A percentile compares a stretch with the other conserved stretches of the same genome.
These are phyloP conservation scores for Neonectria magnoliae DNA, from an alignment of 2,329 filamentous ascomycete species.

Conservation along the genomic window DNA sequence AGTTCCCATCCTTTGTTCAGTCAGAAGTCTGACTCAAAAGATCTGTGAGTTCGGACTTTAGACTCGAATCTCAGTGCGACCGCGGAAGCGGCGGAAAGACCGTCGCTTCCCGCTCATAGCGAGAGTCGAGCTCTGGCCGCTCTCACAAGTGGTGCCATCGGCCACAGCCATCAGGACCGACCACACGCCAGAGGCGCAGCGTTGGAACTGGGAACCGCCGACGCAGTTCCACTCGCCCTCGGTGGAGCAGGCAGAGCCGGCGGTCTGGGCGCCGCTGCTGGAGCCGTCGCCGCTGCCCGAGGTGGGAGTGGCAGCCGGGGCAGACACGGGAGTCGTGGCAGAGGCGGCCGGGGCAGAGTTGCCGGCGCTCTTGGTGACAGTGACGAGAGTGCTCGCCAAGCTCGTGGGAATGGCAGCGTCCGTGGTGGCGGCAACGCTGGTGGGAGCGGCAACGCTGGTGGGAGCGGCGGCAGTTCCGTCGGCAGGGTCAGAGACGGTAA, in stretches of 20 bases:
- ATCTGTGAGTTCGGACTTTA: neutral
- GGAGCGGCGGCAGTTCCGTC: constrained; percentile 37
- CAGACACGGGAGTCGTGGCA: constrained; percentile 21
- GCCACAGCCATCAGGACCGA: constrained; percentile 60
- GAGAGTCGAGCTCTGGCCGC: constrained; percentile 42
- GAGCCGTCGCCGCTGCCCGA: constrained; percentile 35
- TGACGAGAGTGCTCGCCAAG: constrained; percentile 36
- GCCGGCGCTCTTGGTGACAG: constrained; percentile 37
- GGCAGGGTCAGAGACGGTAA: constrained; percentile 46
- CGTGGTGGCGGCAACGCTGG: constrained; percentile 17
- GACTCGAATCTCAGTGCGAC: neutral
- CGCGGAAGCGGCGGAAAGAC: constrained; percentile 17
- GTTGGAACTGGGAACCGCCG: constrained; percentile 66
- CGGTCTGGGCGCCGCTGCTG: constrained; percentile 43
- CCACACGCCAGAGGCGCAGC: constrained; percentile 70
- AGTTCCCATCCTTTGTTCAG: constrained; percentile 13
- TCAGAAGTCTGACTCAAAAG: constrained; percentile 1
- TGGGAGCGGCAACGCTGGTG: constrained; percentile 32
- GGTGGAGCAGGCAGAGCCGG: constrained; percentile 57
- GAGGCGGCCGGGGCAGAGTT: constrained; percentile 27
- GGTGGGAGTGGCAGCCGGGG: constrained; percentile 28
- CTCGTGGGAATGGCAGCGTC: constrained; percentile 6
- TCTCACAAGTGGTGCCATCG: constrained; percentile 61
- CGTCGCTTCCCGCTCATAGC: constrained; percentile 33
- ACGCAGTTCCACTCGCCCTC: constrained; percentile 71